Percentiles rank a stretch among this genome's conserved stretches.
Evolutionary conservation across 2,329 filamentous ascomycete genomes (phyloP).

Genomic region (Xylaria sp.): DNA sequence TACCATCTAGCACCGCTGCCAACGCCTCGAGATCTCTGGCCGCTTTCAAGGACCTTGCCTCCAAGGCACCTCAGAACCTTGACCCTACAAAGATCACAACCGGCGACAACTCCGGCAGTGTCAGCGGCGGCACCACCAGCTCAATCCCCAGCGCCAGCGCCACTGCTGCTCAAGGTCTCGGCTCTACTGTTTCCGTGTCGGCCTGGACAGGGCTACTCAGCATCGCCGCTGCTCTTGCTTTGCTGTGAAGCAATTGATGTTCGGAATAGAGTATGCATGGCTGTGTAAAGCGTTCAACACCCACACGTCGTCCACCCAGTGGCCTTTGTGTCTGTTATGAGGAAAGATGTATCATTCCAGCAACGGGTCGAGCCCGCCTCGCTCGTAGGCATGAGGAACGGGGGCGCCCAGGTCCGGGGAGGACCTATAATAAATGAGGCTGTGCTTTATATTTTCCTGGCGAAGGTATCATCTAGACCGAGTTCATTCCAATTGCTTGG

Average conservation of each 20-base stretch:
- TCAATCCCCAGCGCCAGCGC: conserved; percentile 37
- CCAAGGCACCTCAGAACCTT: conserved; percentile 48
- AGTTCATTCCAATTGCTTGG: conserved; percentile 23
- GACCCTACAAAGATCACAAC: conserved; percentile 46
- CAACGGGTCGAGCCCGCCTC: background rate
- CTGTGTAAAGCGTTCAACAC: background rate
- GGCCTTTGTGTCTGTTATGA: conserved; percentile 4
- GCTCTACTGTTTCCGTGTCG: conserved; percentile 52
- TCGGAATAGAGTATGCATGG: background rate
- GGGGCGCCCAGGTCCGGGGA: conserved; percentile 25
- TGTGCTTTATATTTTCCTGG: conserved; percentile 19
- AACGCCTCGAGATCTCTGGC: conserved; percentile 65
- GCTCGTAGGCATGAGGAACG: background rate
- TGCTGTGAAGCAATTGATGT: conserved; percentile 51
- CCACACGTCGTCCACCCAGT: background rate
- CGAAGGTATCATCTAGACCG: conserved; percentile 13
- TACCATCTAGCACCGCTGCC: conserved; percentile 55
- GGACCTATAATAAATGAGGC: conserved; percentile 10
- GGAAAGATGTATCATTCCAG: conserved; percentile 7
- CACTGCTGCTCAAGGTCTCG: conserved; percentile 35
- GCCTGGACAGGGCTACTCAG: conserved; percentile 57
- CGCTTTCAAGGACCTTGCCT: conserved; percentile 59
- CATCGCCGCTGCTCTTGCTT: conserved; percentile 54
- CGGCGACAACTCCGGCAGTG: conserved; percentile 10
- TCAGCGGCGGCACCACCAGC: conserved; percentile 31